Percentiles rank a stretch among this genome's conserved stretches.
These are phyloP conservation scores for Monosporascus ibericus DNA, from an alignment of 2,329 filamentous ascomycete genomes.

Conservation along the genomic window DNA sequence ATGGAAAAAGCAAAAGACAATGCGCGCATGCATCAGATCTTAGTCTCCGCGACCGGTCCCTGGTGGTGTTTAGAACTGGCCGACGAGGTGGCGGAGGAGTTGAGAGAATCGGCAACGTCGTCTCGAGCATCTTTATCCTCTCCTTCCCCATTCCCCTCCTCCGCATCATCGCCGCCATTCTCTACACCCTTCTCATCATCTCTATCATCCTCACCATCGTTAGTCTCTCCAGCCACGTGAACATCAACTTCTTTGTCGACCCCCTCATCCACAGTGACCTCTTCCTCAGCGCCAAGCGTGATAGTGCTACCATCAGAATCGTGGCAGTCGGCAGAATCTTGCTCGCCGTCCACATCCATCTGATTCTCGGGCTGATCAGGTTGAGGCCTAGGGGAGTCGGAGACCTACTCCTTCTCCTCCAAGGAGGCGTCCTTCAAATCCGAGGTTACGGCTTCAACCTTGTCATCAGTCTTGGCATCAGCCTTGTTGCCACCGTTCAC, in stretches of 20 bases:
- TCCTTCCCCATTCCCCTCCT: neutral
- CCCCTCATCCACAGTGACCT: neutral
- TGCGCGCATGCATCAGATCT: neutral
- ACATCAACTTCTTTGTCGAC: neutral
- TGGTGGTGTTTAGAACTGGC: neutral
- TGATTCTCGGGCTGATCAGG: neutral
- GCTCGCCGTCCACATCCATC: slow-evolving; percentile 1
- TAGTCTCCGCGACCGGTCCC: neutral
- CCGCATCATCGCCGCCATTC: neutral
- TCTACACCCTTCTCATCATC: neutral
- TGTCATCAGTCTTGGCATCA: slow-evolving; percentile 30
- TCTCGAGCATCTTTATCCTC: neutral
- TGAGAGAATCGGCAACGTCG: neutral
- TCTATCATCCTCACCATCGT: neutral
- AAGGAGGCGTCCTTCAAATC: slow-evolving; percentile 47
- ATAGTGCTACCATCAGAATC: neutral
- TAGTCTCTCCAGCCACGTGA: neutral
- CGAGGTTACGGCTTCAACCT: slow-evolving; percentile 47
- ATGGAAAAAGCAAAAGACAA: neutral
- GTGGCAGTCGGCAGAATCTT: slow-evolving; percentile 1
- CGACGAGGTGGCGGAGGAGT: neutral
- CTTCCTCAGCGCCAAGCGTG: neutral
- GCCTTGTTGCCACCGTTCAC: slow-evolving; percentile 39
- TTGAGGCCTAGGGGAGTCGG: slow-evolving; percentile 8
- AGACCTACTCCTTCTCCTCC: slow-evolving; percentile 44